phyloP scores from a whole-genome alignment of 2,329 filamentous ascomycete species.

The Trematosphaeria pertusa region DNA sequence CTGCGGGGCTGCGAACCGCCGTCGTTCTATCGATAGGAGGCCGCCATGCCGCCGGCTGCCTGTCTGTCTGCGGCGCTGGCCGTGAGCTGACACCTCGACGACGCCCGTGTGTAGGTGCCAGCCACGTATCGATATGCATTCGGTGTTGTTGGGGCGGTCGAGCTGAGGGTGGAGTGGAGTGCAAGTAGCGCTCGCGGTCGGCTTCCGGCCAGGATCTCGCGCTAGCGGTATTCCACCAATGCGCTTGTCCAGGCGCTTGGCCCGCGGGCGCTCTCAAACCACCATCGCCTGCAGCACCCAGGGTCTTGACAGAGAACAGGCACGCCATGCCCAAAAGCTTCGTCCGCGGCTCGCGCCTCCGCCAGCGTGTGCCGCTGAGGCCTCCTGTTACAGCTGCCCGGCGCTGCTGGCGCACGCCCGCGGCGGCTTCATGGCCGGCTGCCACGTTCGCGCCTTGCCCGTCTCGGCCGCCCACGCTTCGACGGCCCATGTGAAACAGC shows the following conservation, averaged over 20 bases:
- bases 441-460: conserved; percentile 7
- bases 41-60: background rate
- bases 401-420: conserved; percentile 2
- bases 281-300: conserved; percentile 9
- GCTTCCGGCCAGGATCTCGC: too few species aligned
- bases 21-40: background rate
- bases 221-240: conserved; percentile 10
- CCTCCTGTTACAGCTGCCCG: too few species aligned
- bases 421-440: conserved; percentile 1
- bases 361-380: background rate
- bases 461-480: conserved; percentile 1
- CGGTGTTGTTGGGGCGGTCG: too few species aligned
- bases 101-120: conserved; percentile 1
- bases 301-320: conserved; percentile 2
- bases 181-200: too few species aligned
- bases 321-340: background rate
- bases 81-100: background rate
- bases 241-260: conserved; percentile 1
- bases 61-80: background rate
- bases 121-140: too few species aligned
- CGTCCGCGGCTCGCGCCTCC: conserved; percentile 1
- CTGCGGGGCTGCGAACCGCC: too few species aligned
- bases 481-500: too few species aligned
- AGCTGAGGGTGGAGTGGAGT: too few species aligned
- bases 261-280: conserved; percentile 14